Conservation (phyloP, 345 rosid genomes). For the Cardiospermum halicacabum region DNA sequence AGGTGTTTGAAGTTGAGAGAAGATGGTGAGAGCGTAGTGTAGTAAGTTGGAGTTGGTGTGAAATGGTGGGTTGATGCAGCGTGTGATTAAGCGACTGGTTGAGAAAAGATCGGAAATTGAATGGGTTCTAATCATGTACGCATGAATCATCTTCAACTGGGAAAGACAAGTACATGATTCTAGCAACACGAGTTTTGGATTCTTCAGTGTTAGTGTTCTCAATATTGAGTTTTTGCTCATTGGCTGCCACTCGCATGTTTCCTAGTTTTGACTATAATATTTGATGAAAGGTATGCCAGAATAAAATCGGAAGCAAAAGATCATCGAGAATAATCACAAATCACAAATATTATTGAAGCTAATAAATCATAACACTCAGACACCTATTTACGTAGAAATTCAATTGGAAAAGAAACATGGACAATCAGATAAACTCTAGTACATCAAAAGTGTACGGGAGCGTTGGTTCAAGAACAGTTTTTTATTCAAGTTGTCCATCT, state of each 20-base stretch:
- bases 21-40: constrained; percentile 40
- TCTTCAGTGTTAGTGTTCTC: constrained; percentile 42
- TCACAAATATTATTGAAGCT: too few species aligned
- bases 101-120: constrained; percentile 50
- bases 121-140: constrained; percentile 54
- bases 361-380: too few species aligned
- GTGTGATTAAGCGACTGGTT: constrained; percentile 52
- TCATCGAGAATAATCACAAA: too few species aligned
- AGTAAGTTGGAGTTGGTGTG: constrained; percentile 17
- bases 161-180: constrained; percentile 47
- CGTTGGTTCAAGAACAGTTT: too few species aligned
- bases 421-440: too few species aligned
- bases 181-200: constrained; percentile 51
- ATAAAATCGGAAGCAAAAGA: too few species aligned
- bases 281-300: too few species aligned
- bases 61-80: constrained; percentile 26
- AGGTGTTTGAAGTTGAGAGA: constrained; percentile 49
- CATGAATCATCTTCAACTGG: constrained; percentile 62
- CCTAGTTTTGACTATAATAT: too few species aligned
- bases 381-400: too few species aligned
- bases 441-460: too few species aligned
- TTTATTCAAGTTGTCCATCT: too few species aligned
- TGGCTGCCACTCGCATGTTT: constrained; percentile 6
- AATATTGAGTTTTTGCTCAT: constrained; percentile 36
- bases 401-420: too few species aligned